Base-by-base conservation (phyloP, 2,329 filamentous ascomycete genomes). In the Monosporascus ibericus region DNA sequence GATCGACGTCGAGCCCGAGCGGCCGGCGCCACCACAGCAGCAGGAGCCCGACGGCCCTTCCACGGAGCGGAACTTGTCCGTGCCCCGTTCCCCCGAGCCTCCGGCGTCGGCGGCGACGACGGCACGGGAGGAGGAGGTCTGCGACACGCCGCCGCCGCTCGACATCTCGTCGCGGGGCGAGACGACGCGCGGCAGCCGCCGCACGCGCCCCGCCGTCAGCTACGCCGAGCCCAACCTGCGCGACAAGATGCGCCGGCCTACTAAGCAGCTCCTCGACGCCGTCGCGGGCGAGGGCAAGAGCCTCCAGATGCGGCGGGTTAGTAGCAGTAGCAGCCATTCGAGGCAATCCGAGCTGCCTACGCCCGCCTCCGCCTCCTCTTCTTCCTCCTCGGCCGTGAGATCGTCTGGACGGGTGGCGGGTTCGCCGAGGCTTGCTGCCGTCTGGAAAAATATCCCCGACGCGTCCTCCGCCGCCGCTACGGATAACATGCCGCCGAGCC, bases 231-330 rank as follows among this genome's bases (percentile, higher is more conserved):
- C 89, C 1, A 92, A 88, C 62, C 74, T 94, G 42, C 80, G 87
- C 56, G 87, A 86, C 64, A 94, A 94, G 72, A 92, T 94, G 88
- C 81, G 89, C 53, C 80, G 89, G 54, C 88, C 89, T 22, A 88
- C 86, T 1, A 89, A 89, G 64, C 83, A 89, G 58, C 70, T 92
- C 9, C 81, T 86, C 37, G 87, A 91, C 66, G 88, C 88, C 1
- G 88, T 92, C 15, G 71, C 79, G 11, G 83, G 80, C n/a, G 80
- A 86, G 59, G 79, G 77, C 34, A 84, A 78, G 63, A 30, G 20
- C 24, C 30, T 34, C 30, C 74, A 77, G 53, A 63, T 68, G 53
- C 75, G 74, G 48, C 68, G 72, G 50, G 70, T 68, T 24, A 78
- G 73, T 55, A 34, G 30, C 30, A 70, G 68, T 24, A 78, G 39